Evolutionary conservation across 2,329 filamentous ascomycete species (phyloP), one percentile per base, ranked within the genome.

Genomic region (Corynespora cassiicola): DNA sequence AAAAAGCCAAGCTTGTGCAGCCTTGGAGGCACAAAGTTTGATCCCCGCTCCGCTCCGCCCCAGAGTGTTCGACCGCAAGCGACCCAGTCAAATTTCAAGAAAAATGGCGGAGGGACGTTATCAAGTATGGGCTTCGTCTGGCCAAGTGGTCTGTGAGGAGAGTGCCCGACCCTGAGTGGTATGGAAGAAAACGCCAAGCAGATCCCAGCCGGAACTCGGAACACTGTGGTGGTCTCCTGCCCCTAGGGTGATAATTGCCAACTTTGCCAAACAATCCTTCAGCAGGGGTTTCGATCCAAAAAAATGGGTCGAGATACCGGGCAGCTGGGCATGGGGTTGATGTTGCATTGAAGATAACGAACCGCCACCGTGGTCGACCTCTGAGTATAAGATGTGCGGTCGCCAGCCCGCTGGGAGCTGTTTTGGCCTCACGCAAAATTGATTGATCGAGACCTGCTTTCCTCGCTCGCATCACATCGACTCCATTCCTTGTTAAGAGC

Each of bases 141-240:
- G n/a, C n/a, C n/a, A n/a, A n/a, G n/a, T n/a, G n/a, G n/a, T n/a
- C n/a, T n/a, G n/a, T n/a, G n/a, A n/a, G n/a, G n/a, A n/a, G n/a
- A n/a, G n/a, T n/a, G n/a, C n/a, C n/a, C n/a, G n/a, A n/a, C n/a
- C n/a, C n/a, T n/a, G n/a, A n/a, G n/a, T n/a, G n/a, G n/a, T n/a
- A n/a, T n/a, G n/a, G n/a, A n/a, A n/a, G n/a, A n/a, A n/a, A n/a
- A n/a, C n/a, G n/a, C n/a, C n/a, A n/a, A n/a, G n/a, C n/a, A n/a
- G n/a, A n/a, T n/a, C n/a, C n/a, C n/a, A 57, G 54, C 29, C 52
- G 54, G 54, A 46, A 54, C 28, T 47, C 54, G 54, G 54, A 52
- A 50, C 40, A 16, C 20, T 10, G 27, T 5, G 45, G 41, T 37
- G 37, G 45, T 34, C 50, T 54, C 50, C 54, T 57, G 52, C 52